A percentile compares a stretch with the other conserved stretches of the same genome.
phyloP scores from a whole-genome alignment of 2,329 filamentous ascomycete species.

The Triangularia verruculosa region DNA sequence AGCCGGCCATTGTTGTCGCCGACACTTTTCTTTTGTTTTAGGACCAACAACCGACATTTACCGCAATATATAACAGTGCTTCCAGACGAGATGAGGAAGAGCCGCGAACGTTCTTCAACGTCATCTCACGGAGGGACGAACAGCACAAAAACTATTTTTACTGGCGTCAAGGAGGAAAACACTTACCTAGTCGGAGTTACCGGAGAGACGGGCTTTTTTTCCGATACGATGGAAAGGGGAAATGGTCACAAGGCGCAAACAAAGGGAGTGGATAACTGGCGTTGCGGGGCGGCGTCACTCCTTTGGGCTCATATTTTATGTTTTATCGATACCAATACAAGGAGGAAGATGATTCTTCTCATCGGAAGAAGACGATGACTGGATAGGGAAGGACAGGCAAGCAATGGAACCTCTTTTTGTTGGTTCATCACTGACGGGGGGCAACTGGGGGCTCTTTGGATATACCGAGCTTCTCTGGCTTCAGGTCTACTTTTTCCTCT shows the following conservation, averaged over 20 bases:
- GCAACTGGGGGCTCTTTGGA: too few species aligned
- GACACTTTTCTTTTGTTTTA: neutral
- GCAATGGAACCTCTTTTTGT: neutral
- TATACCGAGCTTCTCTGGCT: neutral
- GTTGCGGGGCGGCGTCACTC: slow-evolving; percentile 18
- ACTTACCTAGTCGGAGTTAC: neutral
- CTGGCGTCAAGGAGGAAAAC: slow-evolving; percentile 9
- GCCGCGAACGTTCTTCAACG: neutral
- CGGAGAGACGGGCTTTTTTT: neutral
- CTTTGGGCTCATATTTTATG: neutral
- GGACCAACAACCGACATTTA: neutral
- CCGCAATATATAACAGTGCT: neutral
- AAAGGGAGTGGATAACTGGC: slow-evolving; percentile 18
- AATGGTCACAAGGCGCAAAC: neutral
- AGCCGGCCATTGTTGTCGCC: neutral
- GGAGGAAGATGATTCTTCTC: neutral
- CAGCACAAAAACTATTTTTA: neutral
- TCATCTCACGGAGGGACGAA: neutral
- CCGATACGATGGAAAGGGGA: neutral
- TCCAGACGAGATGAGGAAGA: neutral
- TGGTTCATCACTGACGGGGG: too few species aligned
- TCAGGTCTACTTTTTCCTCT: neutral
- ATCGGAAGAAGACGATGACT: neutral
- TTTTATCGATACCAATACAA: neutral
- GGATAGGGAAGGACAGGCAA: neutral